Evolutionary conservation across 495 filamentous ascomycete species (phyloP).

Genomic region (Aspergillus hancockii): DNA sequence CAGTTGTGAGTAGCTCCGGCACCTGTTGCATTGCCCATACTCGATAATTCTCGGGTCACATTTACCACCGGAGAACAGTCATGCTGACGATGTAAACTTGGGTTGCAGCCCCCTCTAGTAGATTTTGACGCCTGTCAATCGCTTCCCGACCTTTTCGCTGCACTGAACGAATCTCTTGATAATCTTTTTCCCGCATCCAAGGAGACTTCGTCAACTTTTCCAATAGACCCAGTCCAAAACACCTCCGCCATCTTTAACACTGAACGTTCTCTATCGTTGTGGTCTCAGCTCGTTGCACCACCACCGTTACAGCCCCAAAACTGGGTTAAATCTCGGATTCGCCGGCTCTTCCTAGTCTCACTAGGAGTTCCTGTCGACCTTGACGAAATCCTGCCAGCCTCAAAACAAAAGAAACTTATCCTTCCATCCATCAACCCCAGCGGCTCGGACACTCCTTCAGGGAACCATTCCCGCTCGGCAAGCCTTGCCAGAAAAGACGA

Average conservation of each 20-base stretch:
- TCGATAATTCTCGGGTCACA: background rate
- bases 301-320: conserved; percentile 94
- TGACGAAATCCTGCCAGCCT: conserved; percentile 93
- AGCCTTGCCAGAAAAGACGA: conserved; percentile 46
- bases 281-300: conserved; percentile 93
- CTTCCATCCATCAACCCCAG: conserved; percentile 77
- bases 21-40: background rate
- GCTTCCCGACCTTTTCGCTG: conserved; percentile 45
- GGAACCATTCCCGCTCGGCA: conserved; percentile 44
- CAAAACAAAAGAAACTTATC: conserved; percentile 96
- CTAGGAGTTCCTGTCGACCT: conserved; percentile 95
- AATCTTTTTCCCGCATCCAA: conserved; percentile 54
- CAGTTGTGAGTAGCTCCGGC: conserved; percentile 49
- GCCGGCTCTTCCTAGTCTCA: conserved; percentile 92
- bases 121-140: conserved; percentile 67
- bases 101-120: conserved; percentile 63
- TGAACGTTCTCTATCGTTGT: conserved; percentile 79
- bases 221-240: conserved; percentile 45
- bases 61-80: background rate
- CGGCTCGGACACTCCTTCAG: conserved; percentile 31
- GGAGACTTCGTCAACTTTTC: conserved; percentile 42
- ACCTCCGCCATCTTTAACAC: conserved; percentile 53
- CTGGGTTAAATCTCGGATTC: conserved; percentile 96
- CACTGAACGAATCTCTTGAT: conserved; percentile 53
- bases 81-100: background rate